Conservation (phyloP, 192 early-diverging fungal genomes). For the Coemansia sp. region DNA sequence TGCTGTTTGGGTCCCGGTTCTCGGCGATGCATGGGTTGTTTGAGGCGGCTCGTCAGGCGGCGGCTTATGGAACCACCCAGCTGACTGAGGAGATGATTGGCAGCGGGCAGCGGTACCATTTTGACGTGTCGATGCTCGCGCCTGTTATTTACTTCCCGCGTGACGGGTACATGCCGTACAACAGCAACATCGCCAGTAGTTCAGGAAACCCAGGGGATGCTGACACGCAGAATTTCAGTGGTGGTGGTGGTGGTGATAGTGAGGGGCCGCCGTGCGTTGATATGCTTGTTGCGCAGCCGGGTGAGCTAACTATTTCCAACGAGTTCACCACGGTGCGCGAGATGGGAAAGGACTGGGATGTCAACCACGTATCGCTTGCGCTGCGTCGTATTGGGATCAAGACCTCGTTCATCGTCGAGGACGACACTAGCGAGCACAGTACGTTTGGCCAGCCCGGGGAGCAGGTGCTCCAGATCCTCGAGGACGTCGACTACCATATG, state of each 20-base stretch:
- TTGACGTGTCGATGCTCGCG: constrained; percentile 80
- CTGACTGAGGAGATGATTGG: constrained; percentile 72
- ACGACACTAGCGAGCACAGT: constrained; percentile 50
- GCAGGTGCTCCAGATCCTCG: constrained; percentile 71
- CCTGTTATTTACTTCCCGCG: constrained; percentile 85
- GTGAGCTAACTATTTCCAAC: constrained; percentile 83
- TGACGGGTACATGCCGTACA: constrained; percentile 49
- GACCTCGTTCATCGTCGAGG: constrained; percentile 54
- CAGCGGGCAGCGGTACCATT: constrained; percentile 66
- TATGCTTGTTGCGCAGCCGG: constrained; percentile 76
- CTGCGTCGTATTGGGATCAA: constrained; percentile 62
- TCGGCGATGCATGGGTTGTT: constrained; percentile 82
- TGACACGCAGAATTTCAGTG: neutral
- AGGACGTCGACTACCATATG: constrained; percentile 75
- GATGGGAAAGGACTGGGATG: constrained; percentile 52
- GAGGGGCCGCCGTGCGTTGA: constrained; percentile 47
- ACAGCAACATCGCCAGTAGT: neutral
- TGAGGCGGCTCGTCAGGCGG: constrained; percentile 85
- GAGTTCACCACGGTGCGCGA: constrained; percentile 61
- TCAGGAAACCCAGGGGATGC: neutral
- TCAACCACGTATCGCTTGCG: constrained; percentile 65
- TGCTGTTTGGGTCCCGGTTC: constrained; percentile 83
- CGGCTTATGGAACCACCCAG: constrained; percentile 74
- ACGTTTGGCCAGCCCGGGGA: constrained; percentile 44
- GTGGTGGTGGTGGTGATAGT: too few species aligned